phyloP scores from a whole-genome alignment of 495 filamentous ascomycete species.

The Aspergillus biplanus region DNA sequence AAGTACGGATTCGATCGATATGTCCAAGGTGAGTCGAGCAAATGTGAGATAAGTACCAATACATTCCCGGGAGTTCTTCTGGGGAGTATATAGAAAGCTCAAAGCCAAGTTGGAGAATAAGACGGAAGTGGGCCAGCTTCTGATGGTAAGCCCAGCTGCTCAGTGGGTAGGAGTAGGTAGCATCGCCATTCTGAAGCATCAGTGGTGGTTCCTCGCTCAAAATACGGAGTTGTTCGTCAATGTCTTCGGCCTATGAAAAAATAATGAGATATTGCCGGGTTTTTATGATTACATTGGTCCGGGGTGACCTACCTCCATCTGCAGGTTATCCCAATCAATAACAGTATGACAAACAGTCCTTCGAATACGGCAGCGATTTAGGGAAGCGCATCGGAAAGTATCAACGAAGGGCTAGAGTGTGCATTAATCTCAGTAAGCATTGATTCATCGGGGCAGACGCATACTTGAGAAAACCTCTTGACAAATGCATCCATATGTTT shows the following conservation, averaged over 20 bases:
- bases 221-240: slow-evolving; percentile 71
- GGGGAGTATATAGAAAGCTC: slow-evolving; percentile 87
- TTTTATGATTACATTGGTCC: not conserved
- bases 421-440: not conserved
- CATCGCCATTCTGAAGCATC: slow-evolving; percentile 45
- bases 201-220: slow-evolving; percentile 65
- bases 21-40: slow-evolving; percentile 57
- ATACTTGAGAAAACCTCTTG: slow-evolving; percentile 65
- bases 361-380: slow-evolving; percentile 87
- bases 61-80: slow-evolving; percentile 88
- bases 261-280: not conserved
- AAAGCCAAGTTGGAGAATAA: slow-evolving; percentile 92
- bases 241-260: slow-evolving; percentile 62
- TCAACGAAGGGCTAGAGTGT: slow-evolving; percentile 67
- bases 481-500: slow-evolving; percentile 80
- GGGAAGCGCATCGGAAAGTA: slow-evolving; percentile 77
- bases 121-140: slow-evolving; percentile 84
- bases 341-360: slow-evolving; percentile 81
- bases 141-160: slow-evolving; percentile 89
- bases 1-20: slow-evolving; percentile 71
- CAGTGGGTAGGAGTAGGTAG: slow-evolving; percentile 69
- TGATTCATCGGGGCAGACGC: slow-evolving; percentile 9
- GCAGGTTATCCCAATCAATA: slow-evolving; percentile 81
- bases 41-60: slow-evolving; percentile 69
- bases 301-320: slow-evolving; percentile 61